Evolutionary conservation across 2,329 filamentous ascomycete species (phyloP), one percentile per base, ranked within the genome.

Genomic region (Hymenoscyphus repandus): DNA sequence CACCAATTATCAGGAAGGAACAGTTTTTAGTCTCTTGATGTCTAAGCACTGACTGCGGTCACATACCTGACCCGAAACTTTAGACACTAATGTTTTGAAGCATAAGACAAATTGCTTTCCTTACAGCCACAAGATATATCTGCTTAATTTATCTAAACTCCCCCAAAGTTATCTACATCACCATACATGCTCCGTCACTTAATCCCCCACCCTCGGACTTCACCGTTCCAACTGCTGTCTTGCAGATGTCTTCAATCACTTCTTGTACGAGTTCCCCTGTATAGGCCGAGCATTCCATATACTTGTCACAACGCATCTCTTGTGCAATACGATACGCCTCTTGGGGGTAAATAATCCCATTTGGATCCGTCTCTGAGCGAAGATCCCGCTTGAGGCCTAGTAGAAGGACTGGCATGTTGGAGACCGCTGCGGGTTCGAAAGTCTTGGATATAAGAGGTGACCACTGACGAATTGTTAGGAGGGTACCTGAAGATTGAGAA

Each of bases 251-350:
- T 62, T 83, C 78, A 60, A 82, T 80, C 5, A 75, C 77, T 59
- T 78, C 68, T 57, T 72, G 69, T 40, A 83, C 62, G 47, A 84
- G 70, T 67, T 82, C 79, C 13, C 80, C 80, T 3, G 78, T 82
- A 43, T 76, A 68, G 6, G 80, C 79, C 1, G 79, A 83, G 66
- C 80, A 85, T 60, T 85, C 81, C 63, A 83, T 75, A 59, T 84
- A 85, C 55, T 76, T 77, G 65, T 85, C 81, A 42, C 74, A 79
- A 47, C 80, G 70, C 71, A 84, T 72, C 56, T 75, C 73, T 60
- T 83, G 79, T 18, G 80, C 74, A 45, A 75, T 64, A 22, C 71
- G 71, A 60, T 81, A 79, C 1, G 72, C 80, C 64, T 84, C 81
- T 54, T 83, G 76, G 10, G 81, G 81, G 54, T 80, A 78, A 46